Evolutionary conservation across 2,329 filamentous ascomycete species (phyloP).

Genomic region (Calonectria henricotiae): DNA sequence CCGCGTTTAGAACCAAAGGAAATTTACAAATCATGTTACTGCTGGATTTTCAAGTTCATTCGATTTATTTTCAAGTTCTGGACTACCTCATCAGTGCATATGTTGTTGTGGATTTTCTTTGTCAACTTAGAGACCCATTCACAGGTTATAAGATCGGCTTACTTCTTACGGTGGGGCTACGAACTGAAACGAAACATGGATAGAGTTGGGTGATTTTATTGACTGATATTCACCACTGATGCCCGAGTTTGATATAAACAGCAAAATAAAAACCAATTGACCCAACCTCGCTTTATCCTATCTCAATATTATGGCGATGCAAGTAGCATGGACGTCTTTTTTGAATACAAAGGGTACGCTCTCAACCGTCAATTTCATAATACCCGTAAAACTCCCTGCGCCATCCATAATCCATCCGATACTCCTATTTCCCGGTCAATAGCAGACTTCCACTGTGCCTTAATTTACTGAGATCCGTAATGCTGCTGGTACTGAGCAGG

Average conservation of each 20-base stretch:
- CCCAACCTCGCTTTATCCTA: constrained; percentile 6
- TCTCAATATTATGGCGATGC: background rate
- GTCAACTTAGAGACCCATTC: too few relatives aligned
- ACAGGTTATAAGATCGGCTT: background rate
- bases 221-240: background rate
- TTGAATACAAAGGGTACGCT: background rate
- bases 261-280: background rate
- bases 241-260: background rate
- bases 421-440: background rate
- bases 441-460: background rate
- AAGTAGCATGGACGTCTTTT: background rate
- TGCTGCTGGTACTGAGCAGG: constrained; percentile 48
- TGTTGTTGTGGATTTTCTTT: too few relatives aligned
- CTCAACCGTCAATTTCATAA: constrained; percentile 1
- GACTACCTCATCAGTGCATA: too few relatives aligned
- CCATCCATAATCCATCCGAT: constrained; percentile 1
- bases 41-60: background rate
- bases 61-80: background rate
- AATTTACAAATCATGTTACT: background rate
- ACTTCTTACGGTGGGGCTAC: constrained; percentile 1
- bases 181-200: constrained; percentile 1
- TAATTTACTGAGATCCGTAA: constrained; percentile 28
- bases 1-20: too few relatives aligned
- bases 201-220: constrained; percentile 17
- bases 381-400: constrained; percentile 26